A percentile compares a stretch with the other conserved stretches of the same genome.
Conservation (phyloP, 257 asterid genomes). For the Eucommia ulmoides region DNA sequence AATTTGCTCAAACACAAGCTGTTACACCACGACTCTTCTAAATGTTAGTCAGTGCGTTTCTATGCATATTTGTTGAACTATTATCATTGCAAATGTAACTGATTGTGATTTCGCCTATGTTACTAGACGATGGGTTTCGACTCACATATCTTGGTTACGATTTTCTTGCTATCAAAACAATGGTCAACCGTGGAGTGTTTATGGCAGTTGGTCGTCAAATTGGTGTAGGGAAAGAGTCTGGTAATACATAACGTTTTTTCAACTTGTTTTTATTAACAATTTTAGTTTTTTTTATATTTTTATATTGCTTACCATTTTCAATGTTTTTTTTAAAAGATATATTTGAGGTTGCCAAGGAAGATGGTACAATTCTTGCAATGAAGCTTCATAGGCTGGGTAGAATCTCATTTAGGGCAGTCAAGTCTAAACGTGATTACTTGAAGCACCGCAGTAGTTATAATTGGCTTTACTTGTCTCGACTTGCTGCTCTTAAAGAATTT, state of each 20-base stretch:
- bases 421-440: slow-evolving; percentile 93
- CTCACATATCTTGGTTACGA: slow-evolving; percentile 95
- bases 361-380: slow-evolving; percentile 89
- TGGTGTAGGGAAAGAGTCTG: slow-evolving; percentile 98
- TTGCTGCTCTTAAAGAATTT: slow-evolving; percentile 95
- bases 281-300: slow-evolving; percentile 3
- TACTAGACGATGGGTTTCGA: slow-evolving; percentile 90
- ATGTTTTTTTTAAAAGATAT: slow-evolving; percentile 40
- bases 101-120: slow-evolving; percentile 1
- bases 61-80: neutral
- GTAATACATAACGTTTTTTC: slow-evolving; percentile 22
- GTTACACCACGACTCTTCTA: slow-evolving; percentile 86
- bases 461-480: slow-evolving; percentile 95
- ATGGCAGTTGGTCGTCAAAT: slow-evolving; percentile 89
- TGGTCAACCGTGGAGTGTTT: slow-evolving; percentile 94
- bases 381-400: slow-evolving; percentile 97
- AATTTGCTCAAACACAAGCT: slow-evolving; percentile 95
- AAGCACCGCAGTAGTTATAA: slow-evolving; percentile 86
- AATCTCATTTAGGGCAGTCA: slow-evolving; percentile 90
- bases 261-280: slow-evolving; percentile 2
- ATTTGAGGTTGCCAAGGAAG: slow-evolving; percentile 93
- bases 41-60: slow-evolving; percentile 37
- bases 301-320: slow-evolving; percentile 2
- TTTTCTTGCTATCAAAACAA: slow-evolving; percentile 83
- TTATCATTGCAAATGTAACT: slow-evolving; percentile 1